Base-by-base conservation (phyloP, 2,329 filamentous ascomycete genomes). In the Fusarium irregulare region DNA sequence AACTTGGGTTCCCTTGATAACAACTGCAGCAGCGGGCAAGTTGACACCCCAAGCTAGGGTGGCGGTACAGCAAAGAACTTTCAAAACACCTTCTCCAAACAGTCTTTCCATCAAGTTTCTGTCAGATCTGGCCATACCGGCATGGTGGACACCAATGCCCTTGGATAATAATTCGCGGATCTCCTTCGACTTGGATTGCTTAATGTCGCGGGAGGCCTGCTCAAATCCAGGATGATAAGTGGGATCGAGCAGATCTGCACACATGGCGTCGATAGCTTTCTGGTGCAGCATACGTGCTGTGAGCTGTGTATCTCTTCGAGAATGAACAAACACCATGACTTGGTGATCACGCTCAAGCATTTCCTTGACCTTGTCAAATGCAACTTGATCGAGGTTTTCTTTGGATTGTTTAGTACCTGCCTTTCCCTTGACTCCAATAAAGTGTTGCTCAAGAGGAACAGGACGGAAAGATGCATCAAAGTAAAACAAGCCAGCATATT, bases 21-120 rank as follows among this genome's bases (percentile, higher is more conserved):
- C 88, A 53, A 99, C 96, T 0, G 96, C 97, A 1, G 96, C 96
- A 34, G 96, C 96, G 1, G 96, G 96, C 80, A 99, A 88, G 80
- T 99, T 99, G 77, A 99, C 95, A 89, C 96, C 96, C 96, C 96
- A 99, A 1, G 96, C 96, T 27, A 99, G 86, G 2, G 96, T 99
- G 13, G 96, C 96, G 4, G 96, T 99, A 89, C 97, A 99, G 85
- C 95, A 98, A 23, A 99, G 90, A 1, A 99, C 94, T 79, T 96
- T 97, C 73, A 98, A 88, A n/a, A 98, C 91, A 27, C 96, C 97
- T 72, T 97, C 92, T 6, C 86, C 89, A 73, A 99, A 99, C 18
- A 98, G 86, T 20, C 93, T 89, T 79, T 99, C 97, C 84, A 98
- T 93, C n/a, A 98, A 83, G 73, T 99, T 99, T 68, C 96, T 88